phyloP scores from a whole-genome alignment of 2,329 filamentous ascomycete genomes.

The Colletotrichum gloeosporioides region DNA sequence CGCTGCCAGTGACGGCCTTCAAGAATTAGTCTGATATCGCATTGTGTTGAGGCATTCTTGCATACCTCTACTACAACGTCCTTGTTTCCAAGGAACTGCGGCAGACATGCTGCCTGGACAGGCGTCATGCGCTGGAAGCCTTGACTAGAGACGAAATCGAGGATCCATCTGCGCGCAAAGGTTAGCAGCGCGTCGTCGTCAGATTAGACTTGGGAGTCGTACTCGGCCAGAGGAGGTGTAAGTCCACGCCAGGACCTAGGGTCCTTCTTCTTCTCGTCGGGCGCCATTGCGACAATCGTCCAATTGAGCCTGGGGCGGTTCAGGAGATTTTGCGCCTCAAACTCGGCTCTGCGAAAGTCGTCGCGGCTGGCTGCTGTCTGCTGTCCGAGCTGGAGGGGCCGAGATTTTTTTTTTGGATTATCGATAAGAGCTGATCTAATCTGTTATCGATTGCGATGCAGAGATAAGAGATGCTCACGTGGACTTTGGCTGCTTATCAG shows the following conservation, averaged over 20 bases:
- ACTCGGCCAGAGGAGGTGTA: conserved; percentile 41
- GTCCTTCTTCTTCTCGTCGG: conserved; percentile 47
- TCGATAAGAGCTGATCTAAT: not conserved
- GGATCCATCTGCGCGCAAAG: conserved; percentile 81
- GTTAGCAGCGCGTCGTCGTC: conserved; percentile 70
- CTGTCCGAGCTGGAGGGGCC: conserved; percentile 10
- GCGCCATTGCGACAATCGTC: conserved; percentile 31
- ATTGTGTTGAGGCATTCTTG: accelerated
- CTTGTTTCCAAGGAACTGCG: conserved; percentile 87
- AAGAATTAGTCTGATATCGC: conserved; percentile 14
- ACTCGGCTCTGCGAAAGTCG: not conserved
- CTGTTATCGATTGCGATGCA: not conserved
- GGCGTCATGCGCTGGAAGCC: conserved; percentile 89
- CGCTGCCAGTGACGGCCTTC: conserved; percentile 85
- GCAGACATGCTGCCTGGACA: conserved; percentile 91
- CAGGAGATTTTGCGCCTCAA: not conserved
- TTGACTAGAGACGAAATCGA: conserved; percentile 84
- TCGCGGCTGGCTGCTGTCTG: not conserved
- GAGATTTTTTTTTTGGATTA: conserved; percentile 18
- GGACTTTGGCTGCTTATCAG: not conserved
- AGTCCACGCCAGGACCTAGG: conserved; percentile 51
- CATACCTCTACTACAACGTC: conserved; percentile 86
- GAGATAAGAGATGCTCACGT: not conserved
- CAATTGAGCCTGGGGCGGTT: not conserved
- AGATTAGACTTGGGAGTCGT: not conserved